These are phyloP conservation scores for Cunninghamia lanceolata DNA, from an alignment of 75 land plant species.

Conservation along the genomic window DNA sequence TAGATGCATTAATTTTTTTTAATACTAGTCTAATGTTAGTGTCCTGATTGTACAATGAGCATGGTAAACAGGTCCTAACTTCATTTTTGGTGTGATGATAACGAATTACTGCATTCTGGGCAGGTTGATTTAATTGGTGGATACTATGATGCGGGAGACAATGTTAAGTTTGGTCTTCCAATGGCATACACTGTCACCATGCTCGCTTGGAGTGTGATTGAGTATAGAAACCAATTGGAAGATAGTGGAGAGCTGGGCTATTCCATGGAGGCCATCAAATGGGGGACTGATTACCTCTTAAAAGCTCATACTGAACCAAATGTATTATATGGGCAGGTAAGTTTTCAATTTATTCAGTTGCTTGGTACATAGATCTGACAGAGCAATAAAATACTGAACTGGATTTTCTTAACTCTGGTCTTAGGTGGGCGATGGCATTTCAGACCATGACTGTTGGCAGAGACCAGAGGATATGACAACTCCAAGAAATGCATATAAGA, in stretches of 20 bases:
- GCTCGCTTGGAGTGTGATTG: no score
- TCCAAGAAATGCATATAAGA: slow-evolving; percentile 49
- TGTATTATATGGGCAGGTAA: slow-evolving; percentile 50
- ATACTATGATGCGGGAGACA: no score
- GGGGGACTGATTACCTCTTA: slow-evolving; percentile 45
- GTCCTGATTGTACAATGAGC: not conserved
- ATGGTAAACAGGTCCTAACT: no score
- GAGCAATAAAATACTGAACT: no score
- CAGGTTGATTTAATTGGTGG: not conserved
- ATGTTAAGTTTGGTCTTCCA: no score
- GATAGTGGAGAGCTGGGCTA: slow-evolving; percentile 33
- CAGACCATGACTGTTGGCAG: slow-evolving; percentile 73
- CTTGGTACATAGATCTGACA: slow-evolving; percentile 13
- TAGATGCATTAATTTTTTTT: not conserved
- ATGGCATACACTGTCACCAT: no score
- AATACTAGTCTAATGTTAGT: no score
- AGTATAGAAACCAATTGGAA: slow-evolving; percentile 3
- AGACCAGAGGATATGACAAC: slow-evolving; percentile 96
- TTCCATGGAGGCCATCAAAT: slow-evolving; percentile 11
- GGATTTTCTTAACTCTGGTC: no score
- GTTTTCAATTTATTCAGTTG: no score
- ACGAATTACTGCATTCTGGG: not conserved
- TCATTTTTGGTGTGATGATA: no score
- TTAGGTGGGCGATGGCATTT: no score
- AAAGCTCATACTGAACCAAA: slow-evolving; percentile 53